A percentile compares a stretch with the other conserved stretches of the same genome.
phyloP scores from a whole-genome alignment of 768 basidiomycete genomes.

The Russula sp. region DNA sequence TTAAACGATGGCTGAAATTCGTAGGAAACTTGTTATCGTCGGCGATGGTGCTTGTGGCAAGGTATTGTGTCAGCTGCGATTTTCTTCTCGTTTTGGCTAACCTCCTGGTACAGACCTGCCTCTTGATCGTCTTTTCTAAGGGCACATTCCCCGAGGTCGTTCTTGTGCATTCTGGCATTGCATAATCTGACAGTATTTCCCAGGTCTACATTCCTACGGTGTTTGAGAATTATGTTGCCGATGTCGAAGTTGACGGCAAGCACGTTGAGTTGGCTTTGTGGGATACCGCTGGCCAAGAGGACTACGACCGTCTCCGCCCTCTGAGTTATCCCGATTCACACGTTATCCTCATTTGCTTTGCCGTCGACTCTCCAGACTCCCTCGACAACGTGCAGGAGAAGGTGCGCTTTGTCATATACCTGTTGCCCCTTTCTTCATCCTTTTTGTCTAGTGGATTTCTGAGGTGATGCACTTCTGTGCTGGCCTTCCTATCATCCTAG shows the following conservation, averaged over 20 bases:
- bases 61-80: slow-evolving; percentile 42
- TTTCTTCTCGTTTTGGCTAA: slow-evolving; percentile 5
- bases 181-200: neutral
- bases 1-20: slow-evolving; percentile 86
- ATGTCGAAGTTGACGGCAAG: slow-evolving; percentile 98
- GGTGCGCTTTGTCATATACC: slow-evolving; percentile 48
- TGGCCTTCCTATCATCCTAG: slow-evolving; percentile 91
- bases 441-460: slow-evolving; percentile 79
- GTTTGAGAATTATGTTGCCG: slow-evolving; percentile 99
- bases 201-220: slow-evolving; percentile 99
- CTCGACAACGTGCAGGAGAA: slow-evolving; percentile 99
- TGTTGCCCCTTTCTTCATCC: slow-evolving; percentile 5
- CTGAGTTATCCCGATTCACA: slow-evolving; percentile 99
- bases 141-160: slow-evolving; percentile 91
- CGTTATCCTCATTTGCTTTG: slow-evolving; percentile 99
- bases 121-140: slow-evolving; percentile 95
- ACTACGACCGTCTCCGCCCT: slow-evolving; percentile 97
- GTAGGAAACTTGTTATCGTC: slow-evolving; percentile 98
- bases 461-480: slow-evolving; percentile 98
- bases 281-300: slow-evolving; percentile 99
- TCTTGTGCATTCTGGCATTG: neutral
- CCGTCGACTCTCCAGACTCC: slow-evolving; percentile 96
- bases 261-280: slow-evolving; percentile 97
- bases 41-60: slow-evolving; percentile 98
- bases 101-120: slow-evolving; percentile 25